Evolutionary conservation across 306 rosid genomes (phyloP).

Genomic region (Cucumis cinereus): DNA sequence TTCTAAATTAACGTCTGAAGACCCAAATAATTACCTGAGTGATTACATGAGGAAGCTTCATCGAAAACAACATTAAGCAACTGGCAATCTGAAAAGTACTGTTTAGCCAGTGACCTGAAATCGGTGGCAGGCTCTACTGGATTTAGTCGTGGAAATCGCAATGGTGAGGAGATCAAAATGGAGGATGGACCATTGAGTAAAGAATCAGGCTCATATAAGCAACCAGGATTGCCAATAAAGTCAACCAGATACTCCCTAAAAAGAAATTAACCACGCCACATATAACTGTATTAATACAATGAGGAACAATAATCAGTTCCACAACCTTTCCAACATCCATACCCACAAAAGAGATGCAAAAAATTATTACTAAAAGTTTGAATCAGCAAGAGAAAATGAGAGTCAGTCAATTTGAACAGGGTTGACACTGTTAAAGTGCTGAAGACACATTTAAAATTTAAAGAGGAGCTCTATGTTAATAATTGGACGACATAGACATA

Average conservation of each 20-base stretch:
- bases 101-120: conserved; percentile 87
- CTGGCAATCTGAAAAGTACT: conserved; percentile 70
- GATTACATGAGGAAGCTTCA: conserved; percentile 65
- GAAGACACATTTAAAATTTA: neutral
- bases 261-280: conserved; percentile 19
- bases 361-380: neutral
- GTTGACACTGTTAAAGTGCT: neutral
- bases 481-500: neutral
- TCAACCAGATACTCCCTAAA: conserved; percentile 88
- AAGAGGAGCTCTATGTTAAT: neutral
- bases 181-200: conserved; percentile 97
- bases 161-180: conserved; percentile 88
- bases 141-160: conserved; percentile 82
- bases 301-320: neutral
- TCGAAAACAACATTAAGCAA: conserved; percentile 81
- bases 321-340: neutral
- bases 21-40: conserved; percentile 46
- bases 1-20: neutral
- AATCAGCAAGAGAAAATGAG: neutral
- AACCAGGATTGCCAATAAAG: conserved; percentile 82
- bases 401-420: neutral
- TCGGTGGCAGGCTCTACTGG: conserved; percentile 65
- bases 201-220: conserved; percentile 83
- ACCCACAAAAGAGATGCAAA: neutral
- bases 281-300: neutral